These are phyloP conservation scores for Fraxinus velutina DNA, from an alignment of 305 asterid species.

Conservation along the genomic window DNA sequence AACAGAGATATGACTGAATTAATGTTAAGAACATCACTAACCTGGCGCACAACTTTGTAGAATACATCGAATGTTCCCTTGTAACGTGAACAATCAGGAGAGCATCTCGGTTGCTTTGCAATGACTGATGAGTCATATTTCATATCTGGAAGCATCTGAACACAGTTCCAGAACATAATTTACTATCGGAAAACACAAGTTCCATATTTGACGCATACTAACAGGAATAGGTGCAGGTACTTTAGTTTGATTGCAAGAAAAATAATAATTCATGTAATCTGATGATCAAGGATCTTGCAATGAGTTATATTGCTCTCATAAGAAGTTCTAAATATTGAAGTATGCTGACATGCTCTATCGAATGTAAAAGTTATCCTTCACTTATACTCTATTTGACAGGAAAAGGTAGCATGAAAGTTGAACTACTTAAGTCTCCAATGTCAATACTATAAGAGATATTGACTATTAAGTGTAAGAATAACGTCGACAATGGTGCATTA, in stretches of 20 bases:
- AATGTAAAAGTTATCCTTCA: background rate
- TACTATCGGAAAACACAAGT: slow-evolving; percentile 3
- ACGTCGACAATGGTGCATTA: background rate
- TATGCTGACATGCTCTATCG: background rate
- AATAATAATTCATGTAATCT: background rate
- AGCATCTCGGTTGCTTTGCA: slow-evolving; percentile 43
- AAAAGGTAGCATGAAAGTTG: background rate
- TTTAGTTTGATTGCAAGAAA: background rate
- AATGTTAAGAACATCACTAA: slow-evolving; percentile 28
- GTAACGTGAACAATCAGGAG: slow-evolving; percentile 53
- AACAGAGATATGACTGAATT: background rate
- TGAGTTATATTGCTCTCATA: background rate
- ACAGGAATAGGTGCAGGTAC: background rate
- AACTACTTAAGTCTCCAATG: background rate
- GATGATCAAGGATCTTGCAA: background rate
- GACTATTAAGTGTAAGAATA: background rate
- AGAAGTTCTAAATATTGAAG: background rate
- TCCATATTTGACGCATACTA: background rate
- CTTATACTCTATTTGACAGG: background rate
- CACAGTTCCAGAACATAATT: slow-evolving; percentile 9
- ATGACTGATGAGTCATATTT: slow-evolving; percentile 33
- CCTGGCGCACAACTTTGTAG: slow-evolving; percentile 67
- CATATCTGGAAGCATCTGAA: slow-evolving; percentile 51
- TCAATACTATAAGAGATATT: background rate
- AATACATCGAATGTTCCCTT: slow-evolving; percentile 77